Evolutionary conservation across 1,284 basidiomycete genomes (phyloP).

Genomic region (Agroathelia rolfsii): DNA sequence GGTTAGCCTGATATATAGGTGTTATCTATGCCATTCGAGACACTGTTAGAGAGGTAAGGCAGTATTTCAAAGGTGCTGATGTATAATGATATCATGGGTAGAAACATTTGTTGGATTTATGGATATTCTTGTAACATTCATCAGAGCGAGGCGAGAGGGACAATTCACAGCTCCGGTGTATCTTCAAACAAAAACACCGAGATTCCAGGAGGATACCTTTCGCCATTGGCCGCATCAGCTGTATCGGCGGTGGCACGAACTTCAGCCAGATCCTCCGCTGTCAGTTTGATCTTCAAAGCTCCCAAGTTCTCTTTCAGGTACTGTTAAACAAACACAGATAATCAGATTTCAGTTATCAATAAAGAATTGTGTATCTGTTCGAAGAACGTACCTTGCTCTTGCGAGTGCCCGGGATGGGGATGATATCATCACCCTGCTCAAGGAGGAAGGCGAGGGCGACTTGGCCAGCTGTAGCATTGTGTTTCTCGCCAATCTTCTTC

Average conservation of each 20-base stretch:
- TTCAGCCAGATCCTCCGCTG: conserved; percentile 24
- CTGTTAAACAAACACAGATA: conserved; percentile 13
- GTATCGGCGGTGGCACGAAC: conserved; percentile 27
- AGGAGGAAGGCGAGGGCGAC: conserved; percentile 41
- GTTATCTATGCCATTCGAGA: no score
- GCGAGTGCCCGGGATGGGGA: conserved; percentile 33
- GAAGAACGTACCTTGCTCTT: conserved; percentile 27
- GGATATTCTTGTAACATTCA: no score
- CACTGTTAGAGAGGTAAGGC: no score
- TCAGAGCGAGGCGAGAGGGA: no score
- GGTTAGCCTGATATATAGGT: no score
- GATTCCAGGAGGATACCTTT: conserved; percentile 8
- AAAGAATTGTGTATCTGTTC: no score
- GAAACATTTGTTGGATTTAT: no score
- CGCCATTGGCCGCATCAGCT: conserved; percentile 15
- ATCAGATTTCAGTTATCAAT: conserved; percentile 1
- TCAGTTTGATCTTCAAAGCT: conserved; percentile 26
- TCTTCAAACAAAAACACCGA: no score
- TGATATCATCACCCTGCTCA: conserved; percentile 28
- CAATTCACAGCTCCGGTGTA: no score
- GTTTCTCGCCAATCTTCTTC: conserved; percentile 22
- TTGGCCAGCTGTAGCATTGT: conserved; percentile 32
- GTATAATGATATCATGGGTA: no score
- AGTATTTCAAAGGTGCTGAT: no score
- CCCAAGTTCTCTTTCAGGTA: conserved; percentile 33